These are phyloP conservation scores for Aspergillus phoenicis DNA, from an alignment of 2,329 filamentous ascomycete genomes.

Conservation along the genomic window DNA sequence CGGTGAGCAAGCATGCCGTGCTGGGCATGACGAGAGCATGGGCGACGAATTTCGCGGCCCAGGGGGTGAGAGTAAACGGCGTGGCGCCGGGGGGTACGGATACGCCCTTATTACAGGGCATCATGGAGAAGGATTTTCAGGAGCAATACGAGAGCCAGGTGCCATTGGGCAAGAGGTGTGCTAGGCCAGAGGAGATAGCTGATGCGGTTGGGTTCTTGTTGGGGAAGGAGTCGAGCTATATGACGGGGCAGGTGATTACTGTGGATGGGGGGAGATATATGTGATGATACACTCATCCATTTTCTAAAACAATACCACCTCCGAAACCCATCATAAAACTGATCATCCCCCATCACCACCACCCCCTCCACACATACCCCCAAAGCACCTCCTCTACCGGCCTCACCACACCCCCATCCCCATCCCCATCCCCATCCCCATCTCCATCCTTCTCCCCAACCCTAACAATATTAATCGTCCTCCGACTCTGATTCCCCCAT, in stretches of 20 bases:
- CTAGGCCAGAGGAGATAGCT: background rate
- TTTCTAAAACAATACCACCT: too few relatives aligned
- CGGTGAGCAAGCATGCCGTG: slow-evolving; percentile 4
- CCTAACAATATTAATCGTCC: too few relatives aligned
- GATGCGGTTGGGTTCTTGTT: slow-evolving; percentile 5
- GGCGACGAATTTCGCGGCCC: background rate
- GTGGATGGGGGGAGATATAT: background rate
- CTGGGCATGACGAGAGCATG: background rate
- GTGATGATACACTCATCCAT: background rate
- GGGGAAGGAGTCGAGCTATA: background rate
- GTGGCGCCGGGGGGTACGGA: background rate
- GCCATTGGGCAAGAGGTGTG: background rate
- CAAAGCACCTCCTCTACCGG: too few relatives aligned
- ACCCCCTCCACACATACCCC: too few relatives aligned
- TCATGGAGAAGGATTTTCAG: background rate
- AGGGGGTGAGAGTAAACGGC: background rate
- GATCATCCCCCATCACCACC: too few relatives aligned
- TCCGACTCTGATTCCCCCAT: too few relatives aligned
- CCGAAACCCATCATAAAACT: too few relatives aligned
- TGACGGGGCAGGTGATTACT: background rate
- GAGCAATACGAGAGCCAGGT: background rate
- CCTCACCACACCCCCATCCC: too few relatives aligned
- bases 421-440: too few relatives aligned
- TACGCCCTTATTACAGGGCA: background rate
- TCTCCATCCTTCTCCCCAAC: too few relatives aligned